Percentiles rank a stretch among this genome's conserved stretches.
Conservation (phyloP, 2,329 filamentous ascomycete genomes). For the Trichoderma koningii region DNA sequence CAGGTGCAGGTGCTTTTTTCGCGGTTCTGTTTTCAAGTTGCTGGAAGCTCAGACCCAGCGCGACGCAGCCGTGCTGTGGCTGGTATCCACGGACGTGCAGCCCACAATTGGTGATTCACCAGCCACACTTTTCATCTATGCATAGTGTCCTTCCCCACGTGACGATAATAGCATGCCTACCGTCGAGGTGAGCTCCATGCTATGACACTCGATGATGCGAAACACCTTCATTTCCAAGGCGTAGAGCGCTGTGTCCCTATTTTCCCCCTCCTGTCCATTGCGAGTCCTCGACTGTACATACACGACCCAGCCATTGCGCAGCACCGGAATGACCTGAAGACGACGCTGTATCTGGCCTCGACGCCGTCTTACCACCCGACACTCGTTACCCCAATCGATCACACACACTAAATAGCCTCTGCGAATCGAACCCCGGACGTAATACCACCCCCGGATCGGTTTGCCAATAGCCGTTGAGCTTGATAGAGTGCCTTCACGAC, state of each 20-base stretch:
- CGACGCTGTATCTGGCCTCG: conserved; percentile 2
- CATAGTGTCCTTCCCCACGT: conserved; percentile 18
- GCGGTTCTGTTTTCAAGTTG: conserved; percentile 21
- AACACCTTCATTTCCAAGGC: background rate
- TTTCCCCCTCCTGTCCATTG: background rate
- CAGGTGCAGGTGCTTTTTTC: conserved; percentile 27
- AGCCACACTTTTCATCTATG: conserved; percentile 14
- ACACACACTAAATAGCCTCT: conserved; percentile 4
- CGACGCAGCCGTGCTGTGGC: conserved; percentile 28
- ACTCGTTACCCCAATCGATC: background rate
- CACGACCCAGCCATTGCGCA: background rate
- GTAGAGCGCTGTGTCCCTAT: background rate
- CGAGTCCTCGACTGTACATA: background rate
- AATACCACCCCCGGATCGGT: background rate
- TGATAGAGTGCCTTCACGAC: conserved; percentile 5
- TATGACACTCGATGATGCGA: conserved; percentile 2
- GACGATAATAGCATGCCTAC: conserved; percentile 21
- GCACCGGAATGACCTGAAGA: conserved; percentile 23
- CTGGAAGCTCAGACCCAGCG: conserved; percentile 16
- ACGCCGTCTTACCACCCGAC: conserved; percentile 14
- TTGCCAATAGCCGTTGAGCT: background rate
- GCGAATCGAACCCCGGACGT: conserved; percentile 3
- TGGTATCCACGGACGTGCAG: background rate
- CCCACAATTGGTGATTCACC: background rate
- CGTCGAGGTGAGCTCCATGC: conserved; percentile 15